Conservation (phyloP, 805 yeast genomes). For the Brettanomyces custersianus region DNA sequence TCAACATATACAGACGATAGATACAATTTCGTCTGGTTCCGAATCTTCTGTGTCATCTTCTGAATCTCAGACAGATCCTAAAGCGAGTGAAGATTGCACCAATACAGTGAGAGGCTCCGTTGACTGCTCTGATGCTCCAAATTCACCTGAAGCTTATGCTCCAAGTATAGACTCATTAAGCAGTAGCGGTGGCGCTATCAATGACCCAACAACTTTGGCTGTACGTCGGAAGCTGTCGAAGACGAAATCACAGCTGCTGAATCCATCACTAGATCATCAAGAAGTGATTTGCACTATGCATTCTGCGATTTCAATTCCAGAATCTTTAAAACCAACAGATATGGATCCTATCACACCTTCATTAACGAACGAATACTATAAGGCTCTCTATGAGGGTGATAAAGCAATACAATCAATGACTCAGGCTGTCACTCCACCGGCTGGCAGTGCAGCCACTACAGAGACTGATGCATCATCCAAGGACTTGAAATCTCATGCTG, state of each 20-base stretch:
- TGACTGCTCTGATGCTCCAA: no score
- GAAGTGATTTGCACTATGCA: conserved; percentile 9
- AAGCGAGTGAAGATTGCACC: no score
- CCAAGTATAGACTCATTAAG: conserved; percentile 76
- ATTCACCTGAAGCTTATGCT: no score
- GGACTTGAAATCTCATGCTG: neutral
- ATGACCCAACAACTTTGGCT: no score
- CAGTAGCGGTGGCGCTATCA: conserved; percentile 40
- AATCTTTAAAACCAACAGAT: conserved; percentile 13
- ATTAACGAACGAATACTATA: conserved; percentile 9
- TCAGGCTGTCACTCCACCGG: neutral
- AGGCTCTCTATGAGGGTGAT: conserved; percentile 2
- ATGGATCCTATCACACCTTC: conserved; percentile 17
- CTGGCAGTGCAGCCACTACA: neutral
- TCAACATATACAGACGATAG: no score
- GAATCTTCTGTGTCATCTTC: no score
- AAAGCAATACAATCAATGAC: conserved; percentile 1
- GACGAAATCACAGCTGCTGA: no score
- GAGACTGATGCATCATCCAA: neutral
- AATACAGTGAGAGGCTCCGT: no score
- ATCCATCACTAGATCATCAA: no score
- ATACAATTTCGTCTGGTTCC: no score
- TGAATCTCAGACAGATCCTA: no score
- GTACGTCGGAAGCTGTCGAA: no score
- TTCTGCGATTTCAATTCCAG: conserved; percentile 21